Evolutionary conservation across 2,329 filamentous ascomycete genomes (phyloP).

Genomic region (Plectosphaerella sp.): DNA sequence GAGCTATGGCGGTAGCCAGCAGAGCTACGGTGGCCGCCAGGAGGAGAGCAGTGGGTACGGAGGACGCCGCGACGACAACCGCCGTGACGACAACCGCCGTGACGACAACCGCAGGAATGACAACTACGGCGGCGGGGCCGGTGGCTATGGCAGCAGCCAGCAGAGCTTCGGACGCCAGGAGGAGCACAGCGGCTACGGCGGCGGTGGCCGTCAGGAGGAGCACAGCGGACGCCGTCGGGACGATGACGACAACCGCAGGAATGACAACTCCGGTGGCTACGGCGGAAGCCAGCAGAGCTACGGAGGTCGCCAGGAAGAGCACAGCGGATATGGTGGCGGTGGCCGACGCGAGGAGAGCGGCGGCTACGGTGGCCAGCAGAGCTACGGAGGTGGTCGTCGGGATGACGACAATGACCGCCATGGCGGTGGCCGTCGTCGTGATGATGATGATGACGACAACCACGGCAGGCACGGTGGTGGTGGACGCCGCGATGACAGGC

Average conservation of each 20-base stretch:
- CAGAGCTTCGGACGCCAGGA: slow-evolving; percentile 13
- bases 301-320: slow-evolving; percentile 17
- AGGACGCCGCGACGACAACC: slow-evolving; percentile 5
- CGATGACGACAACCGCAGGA: too few species aligned
- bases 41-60: slow-evolving; percentile 9
- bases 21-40: slow-evolving; percentile 12
- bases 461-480: background rate
- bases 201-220: slow-evolving; percentile 15
- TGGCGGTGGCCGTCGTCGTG: background rate
- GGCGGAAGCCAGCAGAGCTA: slow-evolving; percentile 13
- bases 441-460: background rate
- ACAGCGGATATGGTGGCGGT: slow-evolving; percentile 2
- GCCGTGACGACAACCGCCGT: slow-evolving; percentile 4
- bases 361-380: slow-evolving; percentile 13
- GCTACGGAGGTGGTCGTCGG: background rate
- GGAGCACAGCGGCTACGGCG: slow-evolving; percentile 14
- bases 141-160: background rate
- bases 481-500: background rate
- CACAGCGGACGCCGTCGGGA: slow-evolving; percentile 6
- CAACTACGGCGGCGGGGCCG: slow-evolving; percentile 4
- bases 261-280: slow-evolving; percentile 5
- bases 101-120: slow-evolving; percentile 10
- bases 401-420: background rate
- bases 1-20: slow-evolving; percentile 16
- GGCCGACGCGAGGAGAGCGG: slow-evolving; percentile 8